Base-by-base conservation (phyloP, 495 filamentous ascomycete species). In the Pseudoneurospora amorphoporcata region DNA sequence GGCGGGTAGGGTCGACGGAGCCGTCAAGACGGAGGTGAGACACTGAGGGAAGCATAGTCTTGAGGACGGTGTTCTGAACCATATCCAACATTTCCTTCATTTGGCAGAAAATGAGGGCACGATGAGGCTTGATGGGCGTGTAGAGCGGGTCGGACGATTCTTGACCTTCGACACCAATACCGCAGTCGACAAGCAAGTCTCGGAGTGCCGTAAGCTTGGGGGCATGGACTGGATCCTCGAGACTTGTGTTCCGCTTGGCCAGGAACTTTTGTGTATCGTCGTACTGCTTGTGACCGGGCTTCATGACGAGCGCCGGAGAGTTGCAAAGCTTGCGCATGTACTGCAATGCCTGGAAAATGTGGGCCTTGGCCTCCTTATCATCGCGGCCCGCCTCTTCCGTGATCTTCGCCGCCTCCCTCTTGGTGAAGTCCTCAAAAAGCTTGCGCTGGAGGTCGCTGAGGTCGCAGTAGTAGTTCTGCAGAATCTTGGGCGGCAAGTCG, bases 21-120 rank as follows among this genome's bases (percentile, higher is more conserved):
- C 95, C 95, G 77, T 98, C 96, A 69, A 99, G 88, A 32, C 96
- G 93, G 53, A 98, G 87, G 79, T 90, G 98, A 65, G 93, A 92
- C 5, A 95, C 92, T 6, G 90, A 91, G 2, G 96, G 95, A 9
- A 99, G 88, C 76, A 97, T 85, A 73, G 90, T 90, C 76, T 91
- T 91, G 17, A 99, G 83, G 7, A 99, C 95, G 68, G 94, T 92
- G 73, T 91, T 92, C 77, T 98, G 94, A 12, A 99, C 96, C 85
- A 98, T 97, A 79, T 98, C 96, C 23, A 98, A 85, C 96, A 98
- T 99, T 80, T 98, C 96, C 80, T 98, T 98, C 92, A 98, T 96
- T 79, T 99, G 95, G 77, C 95, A 99, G 86, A 99, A 99, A 75
- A 99, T 92, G 70, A 99, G 88, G 3, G 96, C 96, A 53, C 95